Percentiles rank a stretch among this genome's conserved stretches.
These are phyloP conservation scores for Puccinia brachypodii DNA, from an alignment of 1,284 basidiomycete species.

Conservation along the genomic window DNA sequence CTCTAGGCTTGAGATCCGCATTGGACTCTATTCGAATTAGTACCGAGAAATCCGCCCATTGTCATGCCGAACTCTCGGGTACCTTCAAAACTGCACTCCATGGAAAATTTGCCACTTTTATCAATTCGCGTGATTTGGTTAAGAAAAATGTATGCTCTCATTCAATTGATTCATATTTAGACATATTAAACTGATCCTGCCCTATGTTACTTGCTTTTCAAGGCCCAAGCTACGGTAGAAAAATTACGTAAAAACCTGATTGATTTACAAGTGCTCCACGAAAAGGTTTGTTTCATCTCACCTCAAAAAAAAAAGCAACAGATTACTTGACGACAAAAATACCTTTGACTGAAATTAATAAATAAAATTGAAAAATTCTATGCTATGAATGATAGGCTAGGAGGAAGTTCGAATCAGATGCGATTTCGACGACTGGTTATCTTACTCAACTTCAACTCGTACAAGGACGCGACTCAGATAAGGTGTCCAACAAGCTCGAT, in stretches of 20 bases:
- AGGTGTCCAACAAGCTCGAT: constrained; percentile 81
- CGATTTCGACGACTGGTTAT: constrained; percentile 89
- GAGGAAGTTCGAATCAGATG: constrained; percentile 91
- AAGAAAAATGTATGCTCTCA: constrained; percentile 37
- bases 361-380: not conserved
- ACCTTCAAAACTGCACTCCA: constrained; percentile 79
- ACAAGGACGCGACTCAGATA: constrained; percentile 91
- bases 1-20: not conserved
- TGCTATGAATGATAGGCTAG: constrained; percentile 63
- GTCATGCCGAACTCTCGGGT: constrained; percentile 64
- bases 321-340: not conserved
- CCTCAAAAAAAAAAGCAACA: no score
- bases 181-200: not conserved
- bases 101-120: constrained; percentile 51
- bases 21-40: constrained; percentile 16
- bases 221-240: constrained; percentile 72
- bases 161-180: no score
- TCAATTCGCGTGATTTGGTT: not conserved
- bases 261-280: constrained; percentile 75
- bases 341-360: not conserved
- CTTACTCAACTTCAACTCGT: constrained; percentile 88
- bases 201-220: constrained; percentile 47
- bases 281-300: constrained; percentile 63
- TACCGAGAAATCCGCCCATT: constrained; percentile 32
- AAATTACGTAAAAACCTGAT: constrained; percentile 81